Evolutionary conservation across 2,329 filamentous ascomycete genomes (phyloP), one percentile per base, ranked within the genome.

Genomic region (Neonectria punicea): DNA sequence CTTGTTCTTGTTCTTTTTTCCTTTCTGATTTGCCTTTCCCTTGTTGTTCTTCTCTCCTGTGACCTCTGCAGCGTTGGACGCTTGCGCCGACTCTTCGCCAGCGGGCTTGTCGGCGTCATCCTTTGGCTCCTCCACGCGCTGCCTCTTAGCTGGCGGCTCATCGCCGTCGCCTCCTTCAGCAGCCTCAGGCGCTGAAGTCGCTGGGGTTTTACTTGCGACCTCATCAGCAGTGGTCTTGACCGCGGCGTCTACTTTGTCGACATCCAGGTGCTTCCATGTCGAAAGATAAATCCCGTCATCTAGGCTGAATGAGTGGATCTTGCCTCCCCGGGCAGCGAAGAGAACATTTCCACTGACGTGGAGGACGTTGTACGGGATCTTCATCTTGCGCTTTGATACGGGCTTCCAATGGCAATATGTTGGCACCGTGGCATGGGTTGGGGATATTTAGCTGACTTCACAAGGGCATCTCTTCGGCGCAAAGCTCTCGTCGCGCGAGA

Each of bases 261-360:
- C 76, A 68, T 81, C 78, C 7, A 84, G 83, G 65, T 86, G 83
- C 61, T 81, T 82, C 92, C 92, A 94, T 74, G 84, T 82, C 47
- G 87, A 89, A 18, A 93, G 77, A 56, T 88, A 81, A 53, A 81
- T 79, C 34, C 89, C 87, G 66, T 87, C 83, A n/a, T 81, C 74
- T 7, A 90, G 80, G 73, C 84, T 84, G 76, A 93, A 91, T 2
- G 89, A 87, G 74, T 93, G 87, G 58, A 98, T 87, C 71, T 85
- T 87, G 53, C 90, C 87, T 14, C 93, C 93, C 66, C 90, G 89
- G 28, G 93, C 92, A 41, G 91, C 92, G 71, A 97, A 85, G 18
- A 98, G 78, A 20, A 92, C 79, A 70, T 85, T 78, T 50, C 86
- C 86, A 65, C 81, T 80, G 39, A 79, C 84, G 68, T 84, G 83